Base-by-base conservation (phyloP, 768 basidiomycete genomes). In the Rhodotorula kratochvilovae region DNA sequence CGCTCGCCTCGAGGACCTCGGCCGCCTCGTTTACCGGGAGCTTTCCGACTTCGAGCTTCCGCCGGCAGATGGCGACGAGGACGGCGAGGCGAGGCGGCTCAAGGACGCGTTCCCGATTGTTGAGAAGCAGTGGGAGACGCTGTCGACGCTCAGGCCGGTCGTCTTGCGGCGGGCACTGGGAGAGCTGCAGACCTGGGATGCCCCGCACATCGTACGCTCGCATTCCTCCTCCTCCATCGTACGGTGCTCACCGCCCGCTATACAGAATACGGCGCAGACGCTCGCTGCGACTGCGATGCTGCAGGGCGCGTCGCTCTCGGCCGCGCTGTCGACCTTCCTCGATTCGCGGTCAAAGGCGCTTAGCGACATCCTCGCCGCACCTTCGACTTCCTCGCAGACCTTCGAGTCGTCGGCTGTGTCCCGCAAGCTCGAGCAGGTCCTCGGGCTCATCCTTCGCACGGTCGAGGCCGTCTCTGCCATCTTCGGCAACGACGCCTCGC, bases 1-100 rank as follows among this genome's bases (percentile, higher is more conserved):
- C 33, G 77, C 77, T 0, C 55, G 76, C 21, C 65, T 78, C 23
- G 76, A 77, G 42, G 68, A 66, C n/a, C 64, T 78, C 46, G 75
- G 76, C 0, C 54, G 67, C 4, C 67, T 70, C 27, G 73, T 77
- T 25, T 78, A 77, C 64, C 66, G 66, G 13, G 73, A 77, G 67
- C 67, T 78, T 7, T 61, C 66, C 17, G 55, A 27, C 33, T 70
- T 42, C 56, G 61, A 63, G 33, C 36, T 46, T 6, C 63, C 61
- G 4, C 55, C 66, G n/a, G 61, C 61, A 0, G 76, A 66, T 6
- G 61, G 64, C 4, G 68, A 61, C 16, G 60, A 45, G 15, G 43
- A 23, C 15, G 54, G 25, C 16, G 63, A 54, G 29, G 27, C 31
- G n/a, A 3, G 43, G 25, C 15, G 29, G 21, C 19, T 77, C 0